phyloP scores from a whole-genome alignment of 352 stramenopile genomes.

The Phytopythium montanum region DNA sequence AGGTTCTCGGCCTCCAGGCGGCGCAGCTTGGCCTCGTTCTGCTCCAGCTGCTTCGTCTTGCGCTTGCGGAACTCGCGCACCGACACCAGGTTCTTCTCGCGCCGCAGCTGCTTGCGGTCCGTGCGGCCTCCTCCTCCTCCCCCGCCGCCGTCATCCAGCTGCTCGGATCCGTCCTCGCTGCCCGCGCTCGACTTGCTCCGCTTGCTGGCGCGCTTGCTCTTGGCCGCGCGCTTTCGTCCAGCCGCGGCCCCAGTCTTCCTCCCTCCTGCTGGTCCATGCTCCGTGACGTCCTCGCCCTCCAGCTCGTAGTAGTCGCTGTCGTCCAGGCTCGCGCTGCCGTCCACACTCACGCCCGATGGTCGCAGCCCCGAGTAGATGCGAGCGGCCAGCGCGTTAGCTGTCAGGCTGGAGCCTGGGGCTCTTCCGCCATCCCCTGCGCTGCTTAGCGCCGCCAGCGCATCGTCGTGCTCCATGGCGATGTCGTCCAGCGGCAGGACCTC shows the following conservation, averaged over 20 bases:
- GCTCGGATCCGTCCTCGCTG: not conserved
- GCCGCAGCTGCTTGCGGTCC: constrained; percentile 57
- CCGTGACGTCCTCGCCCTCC: constrained; percentile 13
- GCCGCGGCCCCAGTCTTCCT: not conserved
- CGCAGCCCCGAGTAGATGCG: constrained; percentile 21
- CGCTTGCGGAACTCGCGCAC: constrained; percentile 76
- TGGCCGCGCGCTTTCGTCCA: not conserved
- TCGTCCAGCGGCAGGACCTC: constrained; percentile 38
- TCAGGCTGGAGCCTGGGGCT: not conserved
- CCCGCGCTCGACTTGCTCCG: constrained; percentile 1
- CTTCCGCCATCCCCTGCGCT: not conserved
- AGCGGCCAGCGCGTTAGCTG: constrained; percentile 13
- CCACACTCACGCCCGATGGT: constrained; percentile 3
- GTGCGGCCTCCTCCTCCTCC: too few species aligned
- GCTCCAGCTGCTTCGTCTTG: constrained; percentile 69
- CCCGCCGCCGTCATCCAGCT: constrained; percentile 2
- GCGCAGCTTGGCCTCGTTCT: constrained; percentile 60
- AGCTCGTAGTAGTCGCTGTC: constrained; percentile 21
- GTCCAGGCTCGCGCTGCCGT: constrained; percentile 13
- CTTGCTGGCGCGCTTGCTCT: constrained; percentile 6
- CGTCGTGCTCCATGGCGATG: constrained; percentile 25
- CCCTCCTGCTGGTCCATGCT: not conserved
- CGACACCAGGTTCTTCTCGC: constrained; percentile 70
- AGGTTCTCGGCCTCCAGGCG: constrained; percentile 74
- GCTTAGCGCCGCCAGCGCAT: constrained; percentile 3